phyloP scores from a whole-genome alignment of 78 protist species.

The Creolimax fragrantissima region DNA sequence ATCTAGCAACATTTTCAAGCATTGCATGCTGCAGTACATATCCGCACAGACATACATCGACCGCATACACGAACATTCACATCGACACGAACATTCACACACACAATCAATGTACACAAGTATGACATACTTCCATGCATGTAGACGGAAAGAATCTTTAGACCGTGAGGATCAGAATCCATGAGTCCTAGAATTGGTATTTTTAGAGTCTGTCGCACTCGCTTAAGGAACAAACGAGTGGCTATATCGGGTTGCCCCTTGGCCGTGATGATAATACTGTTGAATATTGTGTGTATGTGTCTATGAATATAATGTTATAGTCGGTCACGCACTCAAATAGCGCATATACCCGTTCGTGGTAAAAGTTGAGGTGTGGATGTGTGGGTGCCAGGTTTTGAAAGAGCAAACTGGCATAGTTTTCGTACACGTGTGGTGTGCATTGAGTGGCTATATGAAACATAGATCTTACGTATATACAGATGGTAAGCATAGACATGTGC shows the following conservation, averaged over 20 bases:
- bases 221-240: slow-evolving; percentile 35
- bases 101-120: too few relatives aligned
- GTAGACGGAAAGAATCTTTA: slow-evolving; percentile 57
- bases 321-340: too few relatives aligned
- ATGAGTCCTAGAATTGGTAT: slow-evolving; percentile 54
- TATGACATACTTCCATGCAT: slow-evolving; percentile 34
- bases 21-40: background rate
- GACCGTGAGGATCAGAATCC: slow-evolving; percentile 61
- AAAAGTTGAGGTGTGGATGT: too few relatives aligned
- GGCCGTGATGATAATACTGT: slow-evolving; percentile 42
- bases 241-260: slow-evolving; percentile 69
- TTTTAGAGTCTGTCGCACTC: slow-evolving; percentile 9
- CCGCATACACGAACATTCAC: background rate
- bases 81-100: background rate
- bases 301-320: background rate
- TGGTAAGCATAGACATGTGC: too few relatives aligned
- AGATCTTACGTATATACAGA: too few relatives aligned
- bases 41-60: background rate
- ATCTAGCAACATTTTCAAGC: background rate
- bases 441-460: too few relatives aligned
- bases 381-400: too few relatives aligned
- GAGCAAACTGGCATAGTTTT: background rate
- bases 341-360: too few relatives aligned
- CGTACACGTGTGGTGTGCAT: too few relatives aligned
- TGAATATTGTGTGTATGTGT: background rate